Evolutionary conservation across 305 asterid genomes (phyloP).

Genomic region (Fraxinus dipetala): DNA sequence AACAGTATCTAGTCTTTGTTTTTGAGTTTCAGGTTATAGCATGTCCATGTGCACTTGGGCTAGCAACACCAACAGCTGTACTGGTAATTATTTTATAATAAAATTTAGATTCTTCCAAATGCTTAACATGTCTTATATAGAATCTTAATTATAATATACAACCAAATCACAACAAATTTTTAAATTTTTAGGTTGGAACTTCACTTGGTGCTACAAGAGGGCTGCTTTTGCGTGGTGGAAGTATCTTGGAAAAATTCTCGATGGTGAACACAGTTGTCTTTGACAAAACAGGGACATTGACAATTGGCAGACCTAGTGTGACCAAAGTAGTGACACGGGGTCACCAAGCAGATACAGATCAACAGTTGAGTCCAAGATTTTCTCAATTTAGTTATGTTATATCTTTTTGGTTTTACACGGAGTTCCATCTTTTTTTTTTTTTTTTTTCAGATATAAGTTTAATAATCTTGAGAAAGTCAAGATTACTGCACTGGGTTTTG

Average conservation of each 20-base stretch:
- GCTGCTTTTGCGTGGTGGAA: conserved; percentile 97
- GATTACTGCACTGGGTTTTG: not conserved
- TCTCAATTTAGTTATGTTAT: conserved; percentile 20
- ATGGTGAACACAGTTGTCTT: conserved; percentile 75
- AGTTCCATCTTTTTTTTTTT: not conserved
- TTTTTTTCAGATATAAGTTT: conserved; percentile 10
- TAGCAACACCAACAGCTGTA: conserved; percentile 99
- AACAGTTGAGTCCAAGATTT: conserved; percentile 52
- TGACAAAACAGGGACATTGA: conserved; percentile 96
- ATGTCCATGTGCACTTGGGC: conserved; percentile 99
- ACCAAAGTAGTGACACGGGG: conserved; percentile 60
- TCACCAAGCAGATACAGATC: conserved; percentile 32
- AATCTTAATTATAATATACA: conserved; percentile 15
- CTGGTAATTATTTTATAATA: conserved; percentile 53
- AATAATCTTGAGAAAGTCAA: conserved; percentile 7
- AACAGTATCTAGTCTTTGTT: conserved; percentile 23
- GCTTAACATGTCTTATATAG: conserved; percentile 7
- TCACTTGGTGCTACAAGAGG: conserved; percentile 98
- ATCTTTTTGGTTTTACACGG: conserved; percentile 4
- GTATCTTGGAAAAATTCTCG: conserved; percentile 80
- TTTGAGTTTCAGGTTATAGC: conserved; percentile 79
- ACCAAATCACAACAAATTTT: conserved; percentile 19
- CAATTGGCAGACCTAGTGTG: conserved; percentile 88
- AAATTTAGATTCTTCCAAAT: conserved; percentile 20
- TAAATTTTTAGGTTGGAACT: conserved; percentile 80